Conservation (phyloP, 352 stramenopile genomes). For the Phytopythium kandeliae region DNA sequence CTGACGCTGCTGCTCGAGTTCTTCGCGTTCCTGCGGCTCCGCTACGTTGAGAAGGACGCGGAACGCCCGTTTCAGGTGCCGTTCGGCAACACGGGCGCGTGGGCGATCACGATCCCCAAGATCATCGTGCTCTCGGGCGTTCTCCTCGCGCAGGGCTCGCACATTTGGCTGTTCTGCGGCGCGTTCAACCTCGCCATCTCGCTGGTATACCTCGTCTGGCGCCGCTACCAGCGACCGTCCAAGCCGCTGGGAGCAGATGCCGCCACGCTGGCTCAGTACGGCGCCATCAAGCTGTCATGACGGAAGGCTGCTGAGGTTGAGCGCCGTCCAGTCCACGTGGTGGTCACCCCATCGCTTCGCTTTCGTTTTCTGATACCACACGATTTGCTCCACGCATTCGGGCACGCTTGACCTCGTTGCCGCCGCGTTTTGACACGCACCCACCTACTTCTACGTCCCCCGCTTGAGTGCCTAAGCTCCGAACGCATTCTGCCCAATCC, state of each 20-base stretch:
- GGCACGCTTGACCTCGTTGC: no score
- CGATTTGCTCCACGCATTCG: no score
- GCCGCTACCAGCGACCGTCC: constrained; percentile 34
- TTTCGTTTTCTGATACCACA: no score
- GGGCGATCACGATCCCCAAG: constrained; percentile 77
- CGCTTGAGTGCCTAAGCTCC: background rate
- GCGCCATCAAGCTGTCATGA: constrained; percentile 32
- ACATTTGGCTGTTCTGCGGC: constrained; percentile 69
- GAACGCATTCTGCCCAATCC: background rate
- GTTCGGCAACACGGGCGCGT: constrained; percentile 61
- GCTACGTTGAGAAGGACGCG: constrained; percentile 76
- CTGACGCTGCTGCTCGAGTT: constrained; percentile 79
- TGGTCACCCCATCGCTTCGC: background rate
- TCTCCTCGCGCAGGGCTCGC: constrained; percentile 53
- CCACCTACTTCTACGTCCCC: background rate
- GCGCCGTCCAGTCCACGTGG: background rate
- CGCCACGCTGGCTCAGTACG: constrained; percentile 18
- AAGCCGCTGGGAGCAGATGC: constrained; percentile 1
- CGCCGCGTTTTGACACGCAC: background rate
- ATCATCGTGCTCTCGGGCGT: constrained; percentile 73
- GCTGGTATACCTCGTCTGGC: constrained; percentile 57
- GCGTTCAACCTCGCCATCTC: constrained; percentile 63
- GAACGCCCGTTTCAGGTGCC: constrained; percentile 69
- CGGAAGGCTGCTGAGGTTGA: background rate
- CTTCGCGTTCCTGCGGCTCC: constrained; percentile 77